Evolutionary conservation across 768 basidiomycete species (phyloP).

Genomic region (Pleurotus citrinopileatus): DNA sequence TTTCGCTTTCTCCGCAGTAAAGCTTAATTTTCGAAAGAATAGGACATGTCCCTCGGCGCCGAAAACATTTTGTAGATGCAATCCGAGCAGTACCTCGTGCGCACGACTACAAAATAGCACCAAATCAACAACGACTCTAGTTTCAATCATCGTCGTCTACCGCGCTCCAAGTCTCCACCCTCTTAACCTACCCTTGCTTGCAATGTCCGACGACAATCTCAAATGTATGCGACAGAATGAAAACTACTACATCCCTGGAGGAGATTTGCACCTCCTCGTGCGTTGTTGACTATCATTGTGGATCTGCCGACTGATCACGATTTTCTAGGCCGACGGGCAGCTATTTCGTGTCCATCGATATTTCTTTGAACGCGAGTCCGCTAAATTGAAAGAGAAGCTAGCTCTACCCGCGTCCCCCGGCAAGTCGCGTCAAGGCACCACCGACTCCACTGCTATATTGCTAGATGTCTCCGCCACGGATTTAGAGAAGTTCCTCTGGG

Average conservation of each 20-base stretch:
- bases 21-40: neutral
- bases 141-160: neutral
- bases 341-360: slow-evolving; percentile 58
- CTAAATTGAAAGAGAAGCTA: slow-evolving; percentile 39
- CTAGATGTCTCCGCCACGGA: slow-evolving; percentile 32
- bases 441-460: slow-evolving; percentile 39
- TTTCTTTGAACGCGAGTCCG: slow-evolving; percentile 63
- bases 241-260: slow-evolving; percentile 51
- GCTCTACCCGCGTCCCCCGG: slow-evolving; percentile 27
- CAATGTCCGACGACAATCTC: too few relatives aligned
- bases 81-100: neutral
- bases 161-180: too few relatives aligned
- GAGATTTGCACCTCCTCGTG: slow-evolving; percentile 54
- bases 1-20: neutral
- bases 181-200: too few relatives aligned
- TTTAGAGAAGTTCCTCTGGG: slow-evolving; percentile 49
- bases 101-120: neutral
- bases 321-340: slow-evolving; percentile 50
- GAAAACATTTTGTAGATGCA: neutral
- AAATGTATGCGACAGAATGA: slow-evolving; percentile 19
- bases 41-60: neutral
- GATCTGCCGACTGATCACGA: too few relatives aligned
- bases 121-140: too few relatives aligned
- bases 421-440: slow-evolving; percentile 29
- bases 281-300: slow-evolving; percentile 14